A percentile compares a stretch with the other conserved stretches of the same genome.
These are phyloP conservation scores for Fusarium torulosum DNA, from an alignment of 2,329 filamentous ascomycete genomes.

Conservation along the genomic window DNA sequence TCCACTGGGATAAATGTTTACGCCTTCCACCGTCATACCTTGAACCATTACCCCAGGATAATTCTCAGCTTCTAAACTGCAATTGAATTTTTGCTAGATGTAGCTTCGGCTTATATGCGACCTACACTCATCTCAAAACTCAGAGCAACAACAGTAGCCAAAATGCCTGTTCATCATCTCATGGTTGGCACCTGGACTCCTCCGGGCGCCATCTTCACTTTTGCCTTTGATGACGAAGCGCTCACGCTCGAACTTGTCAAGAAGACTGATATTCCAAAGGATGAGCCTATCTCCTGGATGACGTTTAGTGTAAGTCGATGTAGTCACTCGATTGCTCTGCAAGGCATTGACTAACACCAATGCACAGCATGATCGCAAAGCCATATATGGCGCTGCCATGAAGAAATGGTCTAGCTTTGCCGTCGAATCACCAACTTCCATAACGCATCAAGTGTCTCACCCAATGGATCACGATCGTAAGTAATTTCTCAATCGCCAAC, in stretches of 20 bases:
- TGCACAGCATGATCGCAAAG: constrained; percentile 79
- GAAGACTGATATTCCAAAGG: constrained; percentile 81
- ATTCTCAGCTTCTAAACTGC: not conserved
- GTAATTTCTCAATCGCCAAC: constrained; percentile 46
- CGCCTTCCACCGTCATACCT: constrained; percentile 26
- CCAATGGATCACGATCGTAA: constrained; percentile 81
- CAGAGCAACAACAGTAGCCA: constrained; percentile 45
- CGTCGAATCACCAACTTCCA: constrained; percentile 80
- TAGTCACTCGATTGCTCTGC: not conserved
- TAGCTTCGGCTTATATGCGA: constrained; percentile 13
- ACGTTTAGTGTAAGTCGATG: constrained; percentile 79
- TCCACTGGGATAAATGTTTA: constrained; percentile 48
- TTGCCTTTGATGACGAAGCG: constrained; percentile 86
- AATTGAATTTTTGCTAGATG: not conserved
- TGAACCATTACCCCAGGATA: not conserved
- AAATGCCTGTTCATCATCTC: constrained; percentile 84
- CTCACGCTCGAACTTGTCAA: constrained; percentile 81
- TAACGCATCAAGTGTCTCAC: constrained; percentile 80
- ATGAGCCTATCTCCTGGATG: constrained; percentile 95
- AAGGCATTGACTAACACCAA: not conserved
- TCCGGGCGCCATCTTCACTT: constrained; percentile 89
- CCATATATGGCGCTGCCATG: constrained; percentile 91
- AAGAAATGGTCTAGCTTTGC: constrained; percentile 91
- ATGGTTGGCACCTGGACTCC: constrained; percentile 95
- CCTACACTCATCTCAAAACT: constrained; percentile 27